Evolutionary conservation across 1,284 basidiomycete species (phyloP).

Genomic region (Moesziomyces aphidis): DNA sequence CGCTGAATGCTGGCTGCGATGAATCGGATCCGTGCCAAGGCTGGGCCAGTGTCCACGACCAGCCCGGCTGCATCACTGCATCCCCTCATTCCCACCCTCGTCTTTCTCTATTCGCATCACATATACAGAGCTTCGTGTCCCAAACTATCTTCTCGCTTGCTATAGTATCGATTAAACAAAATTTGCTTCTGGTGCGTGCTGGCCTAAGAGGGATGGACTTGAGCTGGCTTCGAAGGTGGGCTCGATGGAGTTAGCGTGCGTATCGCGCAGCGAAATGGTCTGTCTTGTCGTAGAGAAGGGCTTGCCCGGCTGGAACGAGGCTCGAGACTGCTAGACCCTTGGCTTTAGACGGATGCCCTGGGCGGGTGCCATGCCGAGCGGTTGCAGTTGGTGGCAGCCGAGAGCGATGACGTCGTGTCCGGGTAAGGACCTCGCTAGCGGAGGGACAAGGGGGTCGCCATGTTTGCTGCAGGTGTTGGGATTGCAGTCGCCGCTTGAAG

Average conservation of each 20-base stretch:
- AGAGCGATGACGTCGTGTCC: background rate
- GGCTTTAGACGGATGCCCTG: too few relatives aligned
- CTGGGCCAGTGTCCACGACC: background rate
- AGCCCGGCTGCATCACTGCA: conserved; percentile 8
- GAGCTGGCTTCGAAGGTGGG: background rate
- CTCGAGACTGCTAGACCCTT: too few relatives aligned
- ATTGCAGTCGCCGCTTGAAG: too few relatives aligned
- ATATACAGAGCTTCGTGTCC: conserved; percentile 14
- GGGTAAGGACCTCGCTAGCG: too few relatives aligned
- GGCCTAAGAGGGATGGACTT: background rate
- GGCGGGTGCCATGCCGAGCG: too few relatives aligned
- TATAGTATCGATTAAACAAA: conserved; percentile 18
- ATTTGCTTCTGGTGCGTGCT: background rate
- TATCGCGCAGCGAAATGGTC: too few relatives aligned
- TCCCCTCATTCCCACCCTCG: conserved; percentile 9
- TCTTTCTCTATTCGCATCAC: conserved; percentile 26
- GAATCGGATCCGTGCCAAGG: background rate
- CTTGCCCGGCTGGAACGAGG: too few relatives aligned
- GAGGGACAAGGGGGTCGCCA: too few relatives aligned
- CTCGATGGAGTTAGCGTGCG: too few relatives aligned
- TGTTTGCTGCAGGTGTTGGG: background rate
- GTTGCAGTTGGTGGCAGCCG: background rate
- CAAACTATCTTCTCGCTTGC: conserved; percentile 14
- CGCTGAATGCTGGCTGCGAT: background rate
- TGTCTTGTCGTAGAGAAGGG: too few relatives aligned